These are phyloP conservation scores for Dacryopinax spathularia DNA, from an alignment of 768 basidiomycete species.

Conservation along the genomic window DNA sequence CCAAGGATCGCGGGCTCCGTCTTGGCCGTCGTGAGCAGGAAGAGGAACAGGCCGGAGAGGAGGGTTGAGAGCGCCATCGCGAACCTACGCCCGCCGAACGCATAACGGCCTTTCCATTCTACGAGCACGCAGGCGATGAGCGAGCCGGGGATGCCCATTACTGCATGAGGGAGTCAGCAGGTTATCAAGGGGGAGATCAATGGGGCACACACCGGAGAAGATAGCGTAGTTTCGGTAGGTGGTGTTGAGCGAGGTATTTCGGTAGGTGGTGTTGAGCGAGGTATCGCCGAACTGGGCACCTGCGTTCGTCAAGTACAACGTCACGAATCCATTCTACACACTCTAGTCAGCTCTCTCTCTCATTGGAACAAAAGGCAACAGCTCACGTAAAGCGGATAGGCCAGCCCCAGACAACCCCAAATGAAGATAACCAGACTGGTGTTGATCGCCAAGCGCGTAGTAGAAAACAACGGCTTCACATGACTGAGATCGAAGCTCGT, in stretches of 20 bases:
- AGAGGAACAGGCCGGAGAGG: constrained; percentile 36
- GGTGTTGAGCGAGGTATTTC: no score
- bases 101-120: constrained; percentile 28
- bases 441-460: constrained; percentile 31
- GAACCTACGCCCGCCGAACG: constrained; percentile 34
- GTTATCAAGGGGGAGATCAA: not conserved
- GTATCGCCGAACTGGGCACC: constrained; percentile 1
- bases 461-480: constrained; percentile 36
- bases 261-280: not conserved
- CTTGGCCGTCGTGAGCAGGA: constrained; percentile 38
- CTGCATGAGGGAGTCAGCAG: not conserved
- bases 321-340: not conserved
- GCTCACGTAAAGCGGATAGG: constrained; percentile 35
- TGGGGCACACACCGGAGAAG: constrained; percentile 24
- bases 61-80: constrained; percentile 34
- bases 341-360: not conserved
- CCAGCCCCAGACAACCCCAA: constrained; percentile 44
- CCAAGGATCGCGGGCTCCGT: constrained; percentile 30
- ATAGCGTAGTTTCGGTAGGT: constrained; percentile 31
- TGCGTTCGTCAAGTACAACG: not conserved
- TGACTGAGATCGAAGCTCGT: constrained; percentile 19
- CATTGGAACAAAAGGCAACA: not conserved
- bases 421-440: constrained; percentile 36
- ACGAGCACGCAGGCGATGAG: constrained; percentile 34
- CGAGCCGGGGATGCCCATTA: constrained; percentile 36